These are phyloP conservation scores for Trichosanthes truncata DNA, from an alignment of 306 rosid genomes.

Conservation along the genomic window DNA sequence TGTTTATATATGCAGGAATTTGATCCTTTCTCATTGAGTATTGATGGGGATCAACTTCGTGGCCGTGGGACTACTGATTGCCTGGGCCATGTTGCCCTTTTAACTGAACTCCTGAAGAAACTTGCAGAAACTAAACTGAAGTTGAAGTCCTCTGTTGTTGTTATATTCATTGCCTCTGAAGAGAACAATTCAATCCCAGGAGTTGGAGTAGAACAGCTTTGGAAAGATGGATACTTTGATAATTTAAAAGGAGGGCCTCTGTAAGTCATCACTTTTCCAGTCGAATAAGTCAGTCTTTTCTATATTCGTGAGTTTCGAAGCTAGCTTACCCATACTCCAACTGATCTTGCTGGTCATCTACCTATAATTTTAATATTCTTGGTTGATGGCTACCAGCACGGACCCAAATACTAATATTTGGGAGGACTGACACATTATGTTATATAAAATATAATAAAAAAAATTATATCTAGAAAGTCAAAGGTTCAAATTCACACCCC, in stretches of 20 bases:
- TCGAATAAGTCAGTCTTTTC: no score
- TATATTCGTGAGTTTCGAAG: no score
- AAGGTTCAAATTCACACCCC: no score
- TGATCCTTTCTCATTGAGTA: slow-evolving; percentile 80
- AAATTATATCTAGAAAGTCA: no score
- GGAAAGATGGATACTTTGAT: slow-evolving; percentile 56
- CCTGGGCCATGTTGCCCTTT: slow-evolving; percentile 87
- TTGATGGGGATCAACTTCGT: slow-evolving; percentile 75
- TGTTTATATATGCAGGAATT: slow-evolving; percentile 48
- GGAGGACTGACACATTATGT: no score
- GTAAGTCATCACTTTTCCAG: slow-evolving; percentile 40
- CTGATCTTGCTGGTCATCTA: not conserved
- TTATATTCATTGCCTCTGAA: slow-evolving; percentile 82
- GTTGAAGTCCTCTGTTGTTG: slow-evolving; percentile 74
- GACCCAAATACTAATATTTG: no score
- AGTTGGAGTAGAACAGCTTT: slow-evolving; percentile 85
- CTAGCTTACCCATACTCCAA: no score
- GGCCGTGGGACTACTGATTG: slow-evolving; percentile 98
- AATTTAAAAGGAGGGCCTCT: slow-evolving; percentile 73
- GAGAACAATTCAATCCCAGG: slow-evolving; percentile 80
- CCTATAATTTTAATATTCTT: not conserved
- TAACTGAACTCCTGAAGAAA: slow-evolving; percentile 70
- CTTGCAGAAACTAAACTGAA: slow-evolving; percentile 62
- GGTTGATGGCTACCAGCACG: not conserved
- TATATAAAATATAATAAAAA: no score